Base-by-base conservation (phyloP, 169 alveolate species). In the Ichthyophthirius multifiliis region DNA sequence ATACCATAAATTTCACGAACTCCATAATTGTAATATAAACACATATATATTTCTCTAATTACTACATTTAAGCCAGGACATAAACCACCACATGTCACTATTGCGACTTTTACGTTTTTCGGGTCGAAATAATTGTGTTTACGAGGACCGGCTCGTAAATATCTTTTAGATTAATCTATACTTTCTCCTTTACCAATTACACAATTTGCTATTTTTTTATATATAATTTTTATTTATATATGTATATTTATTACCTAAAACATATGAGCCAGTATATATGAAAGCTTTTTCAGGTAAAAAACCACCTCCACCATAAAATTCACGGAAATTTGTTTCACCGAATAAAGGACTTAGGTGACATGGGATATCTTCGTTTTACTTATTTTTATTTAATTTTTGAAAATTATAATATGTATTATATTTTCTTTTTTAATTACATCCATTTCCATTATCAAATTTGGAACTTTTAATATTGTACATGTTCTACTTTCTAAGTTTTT, bases 61-160 rank as follows among this genome's bases (percentile, higher is more conserved):
- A 88, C 93, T 7, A 89, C 96, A 83, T 93, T 93, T 9, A 92
- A 78, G n/a, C 98, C 98, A 5, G 98, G 98, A 75, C 98, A 95
- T 37, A 95, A 75, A 6, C 97, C 98, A 20, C 98, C 98, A 86
- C 97, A 92, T 9, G 97, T 91, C 32, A 95, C 96, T 45, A 95
- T 95, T n/a, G 96, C 95, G 2, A 97, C 98, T 74, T 90, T 93
- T 6, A 91, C 96, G 43, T 88, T 76, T 35, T 74, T 74, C 13
- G 96, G 95, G 32, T 90, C 85, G 55, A 90, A 89, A 83, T 86
- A 92, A 20, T 93, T 83, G 31, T 84, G 86, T 75, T 87, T 89
- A 47, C 96, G 84, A 16, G 96, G 96, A 9, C 96, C 96, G 43
- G 94, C 97, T 23, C 93, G 85, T 12, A 86, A 73, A 55, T 87